phyloP scores from a whole-genome alignment of 495 filamentous ascomycete species.

The Tetracladium marchalianum region DNA sequence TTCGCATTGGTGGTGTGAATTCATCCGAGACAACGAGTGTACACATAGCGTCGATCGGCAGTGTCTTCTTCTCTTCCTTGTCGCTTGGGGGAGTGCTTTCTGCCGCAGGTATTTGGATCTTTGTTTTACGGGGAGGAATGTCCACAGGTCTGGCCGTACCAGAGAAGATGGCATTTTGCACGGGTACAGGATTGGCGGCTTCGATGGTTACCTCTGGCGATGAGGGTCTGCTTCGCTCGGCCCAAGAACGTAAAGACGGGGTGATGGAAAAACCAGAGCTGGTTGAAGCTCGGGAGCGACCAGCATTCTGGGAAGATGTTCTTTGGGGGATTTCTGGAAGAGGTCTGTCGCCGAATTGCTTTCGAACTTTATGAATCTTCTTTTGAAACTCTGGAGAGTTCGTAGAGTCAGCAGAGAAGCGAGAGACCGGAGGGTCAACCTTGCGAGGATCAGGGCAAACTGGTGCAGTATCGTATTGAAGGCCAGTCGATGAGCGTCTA shows the following conservation, averaged over 20 bases:
- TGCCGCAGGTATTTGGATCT: too few relatives aligned
- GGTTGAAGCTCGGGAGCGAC: constrained; percentile 16
- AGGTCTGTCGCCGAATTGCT: constrained; percentile 25
- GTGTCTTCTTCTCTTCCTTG: too few relatives aligned
- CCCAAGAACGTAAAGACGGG: constrained; percentile 28
- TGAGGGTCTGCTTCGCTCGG: constrained; percentile 27
- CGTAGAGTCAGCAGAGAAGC: background rate
- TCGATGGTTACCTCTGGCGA: constrained; percentile 21
- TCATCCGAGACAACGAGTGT: too few relatives aligned
- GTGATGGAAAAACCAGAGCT: constrained; percentile 23
- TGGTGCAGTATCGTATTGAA: background rate
- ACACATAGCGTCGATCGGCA: too few relatives aligned
- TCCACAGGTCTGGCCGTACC: background rate
- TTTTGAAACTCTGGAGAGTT: background rate
- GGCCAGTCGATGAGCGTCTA: background rate
- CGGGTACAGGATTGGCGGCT: constrained; percentile 22
- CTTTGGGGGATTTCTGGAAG: constrained; percentile 30
- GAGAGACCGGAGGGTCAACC: constrained; percentile 24
- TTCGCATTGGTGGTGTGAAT: too few relatives aligned
- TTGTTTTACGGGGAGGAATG: too few relatives aligned
- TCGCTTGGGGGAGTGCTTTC: too few relatives aligned
- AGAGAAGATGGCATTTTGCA: constrained; percentile 27
- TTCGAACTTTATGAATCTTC: too few relatives aligned
- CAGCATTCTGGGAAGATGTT: constrained; percentile 2
- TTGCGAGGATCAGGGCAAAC: constrained; percentile 11